Conservation (phyloP, 139 green algal species). For the Chlorella sp. region DNA sequence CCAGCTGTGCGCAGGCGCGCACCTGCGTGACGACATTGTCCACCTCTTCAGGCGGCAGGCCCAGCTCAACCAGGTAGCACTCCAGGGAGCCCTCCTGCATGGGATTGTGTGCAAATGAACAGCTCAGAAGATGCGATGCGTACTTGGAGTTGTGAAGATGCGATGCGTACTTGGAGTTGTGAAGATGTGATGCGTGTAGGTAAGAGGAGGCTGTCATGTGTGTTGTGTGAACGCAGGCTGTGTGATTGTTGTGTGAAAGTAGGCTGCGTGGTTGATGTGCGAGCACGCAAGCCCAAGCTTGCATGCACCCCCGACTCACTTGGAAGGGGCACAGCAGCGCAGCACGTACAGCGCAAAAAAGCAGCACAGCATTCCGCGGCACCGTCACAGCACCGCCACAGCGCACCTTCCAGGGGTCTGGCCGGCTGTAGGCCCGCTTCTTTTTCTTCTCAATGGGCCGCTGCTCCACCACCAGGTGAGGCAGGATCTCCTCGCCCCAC, state of each 20-base stretch:
- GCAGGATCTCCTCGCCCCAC: constrained; percentile 73
- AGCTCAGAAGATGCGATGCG: too few species aligned
- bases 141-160: too few species aligned
- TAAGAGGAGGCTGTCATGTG: too few species aligned
- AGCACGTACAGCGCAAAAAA: neutral
- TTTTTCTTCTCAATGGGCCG: constrained; percentile 36
- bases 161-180: too few species aligned
- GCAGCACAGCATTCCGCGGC: neutral
- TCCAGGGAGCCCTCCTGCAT: constrained; percentile 62
- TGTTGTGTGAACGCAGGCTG: too few species aligned
- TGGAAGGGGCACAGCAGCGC: too few species aligned
- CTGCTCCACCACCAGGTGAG: constrained; percentile 57
- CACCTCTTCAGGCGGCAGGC: constrained; percentile 53
- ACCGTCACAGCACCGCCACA: neutral
- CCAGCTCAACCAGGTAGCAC: constrained; percentile 55
- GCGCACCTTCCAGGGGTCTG: constrained; percentile 26
- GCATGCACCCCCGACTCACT: too few species aligned
- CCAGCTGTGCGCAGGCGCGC: neutral
- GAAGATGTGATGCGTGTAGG: too few species aligned
- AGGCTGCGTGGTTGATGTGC: too few species aligned
- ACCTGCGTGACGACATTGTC: constrained; percentile 48
- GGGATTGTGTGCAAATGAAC: too few species aligned
- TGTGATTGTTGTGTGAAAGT: too few species aligned
- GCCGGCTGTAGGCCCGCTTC: constrained; percentile 15
- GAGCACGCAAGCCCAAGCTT: too few species aligned